Conservation (phyloP, 768 basidiomycete genomes). For the Auriscalpium vulgare region DNA sequence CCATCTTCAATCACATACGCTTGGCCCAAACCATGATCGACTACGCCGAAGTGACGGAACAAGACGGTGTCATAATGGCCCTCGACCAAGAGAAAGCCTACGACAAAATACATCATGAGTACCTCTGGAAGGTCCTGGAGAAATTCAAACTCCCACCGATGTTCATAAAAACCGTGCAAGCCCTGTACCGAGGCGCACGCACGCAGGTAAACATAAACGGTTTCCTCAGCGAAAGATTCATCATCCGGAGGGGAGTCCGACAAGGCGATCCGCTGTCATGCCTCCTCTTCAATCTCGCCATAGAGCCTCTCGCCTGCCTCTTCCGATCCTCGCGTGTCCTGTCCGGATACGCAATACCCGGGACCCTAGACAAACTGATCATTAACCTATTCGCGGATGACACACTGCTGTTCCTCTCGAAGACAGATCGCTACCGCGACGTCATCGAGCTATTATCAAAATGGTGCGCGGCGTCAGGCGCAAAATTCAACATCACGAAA, state of each 20-base stretch:
- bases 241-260: no score
- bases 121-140: constrained; percentile 3
- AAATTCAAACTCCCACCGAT: background rate
- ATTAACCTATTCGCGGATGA: no score
- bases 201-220: no score
- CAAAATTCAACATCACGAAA: no score
- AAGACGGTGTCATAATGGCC: background rate
- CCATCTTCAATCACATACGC: background rate
- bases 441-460: no score
- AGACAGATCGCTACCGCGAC: no score
- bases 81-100: constrained; percentile 10
- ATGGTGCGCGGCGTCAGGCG: no score
- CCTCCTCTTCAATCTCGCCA: no score
- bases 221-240: background rate
- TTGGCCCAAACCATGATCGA: background rate
- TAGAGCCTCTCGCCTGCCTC: no score
- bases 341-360: background rate
- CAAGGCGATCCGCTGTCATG: no score
- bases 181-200: constrained; percentile 2
- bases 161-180: background rate
- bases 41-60: constrained; percentile 1
- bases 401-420: no score
- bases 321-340: background rate
- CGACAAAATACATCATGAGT: constrained; percentile 11
- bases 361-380: background rate